A percentile compares a stretch with the other conserved stretches of the same genome.
These are phyloP conservation scores for Asparagopsis taxiformis DNA, from an alignment of 31 red algal species.

Conservation along the genomic window DNA sequence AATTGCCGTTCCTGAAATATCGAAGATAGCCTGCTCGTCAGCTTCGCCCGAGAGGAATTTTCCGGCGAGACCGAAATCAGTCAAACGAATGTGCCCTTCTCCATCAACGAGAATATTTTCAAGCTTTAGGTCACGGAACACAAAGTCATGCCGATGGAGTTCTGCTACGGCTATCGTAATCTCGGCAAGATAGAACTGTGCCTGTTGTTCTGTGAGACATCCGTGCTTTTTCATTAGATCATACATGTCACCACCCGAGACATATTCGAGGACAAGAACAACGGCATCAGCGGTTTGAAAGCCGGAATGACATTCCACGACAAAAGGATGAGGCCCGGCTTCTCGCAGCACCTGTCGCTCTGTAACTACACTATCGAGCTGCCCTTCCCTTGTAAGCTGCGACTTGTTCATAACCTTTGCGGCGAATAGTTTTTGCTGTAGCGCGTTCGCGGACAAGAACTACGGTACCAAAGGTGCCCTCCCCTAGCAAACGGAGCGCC, in stretches of 20 bases:
- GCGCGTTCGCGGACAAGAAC: constrained; percentile 81
- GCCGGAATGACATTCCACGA: constrained; percentile 80
- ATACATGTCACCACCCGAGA: constrained; percentile 92
- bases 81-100: constrained; percentile 84
- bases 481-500: constrained; percentile 72
- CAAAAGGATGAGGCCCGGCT: constrained; percentile 91
- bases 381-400: constrained; percentile 51
- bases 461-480: constrained; percentile 90
- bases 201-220: constrained; percentile 65
- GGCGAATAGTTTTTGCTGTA: constrained; percentile 74
- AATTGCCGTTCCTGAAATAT: constrained; percentile 85
- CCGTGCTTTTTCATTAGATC: constrained; percentile 74
- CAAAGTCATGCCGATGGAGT: constrained; percentile 82
- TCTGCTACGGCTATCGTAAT: constrained; percentile 74
- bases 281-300: constrained; percentile 81
- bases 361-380: constrained; percentile 62
- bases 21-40: constrained; percentile 65
- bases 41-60: constrained; percentile 50
- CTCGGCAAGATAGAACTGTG: constrained; percentile 87
- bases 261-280: constrained; percentile 94
- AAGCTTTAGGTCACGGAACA: constrained; percentile 95
- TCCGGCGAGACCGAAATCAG: constrained; percentile 94
- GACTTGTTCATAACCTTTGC: constrained; percentile 86
- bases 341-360: constrained; percentile 84
- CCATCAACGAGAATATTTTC: constrained; percentile 94